Evolutionary conservation across 257 asterid species (phyloP), one percentile per base, ranked within the genome.

Genomic region (Ocimum tenuiflorum): DNA sequence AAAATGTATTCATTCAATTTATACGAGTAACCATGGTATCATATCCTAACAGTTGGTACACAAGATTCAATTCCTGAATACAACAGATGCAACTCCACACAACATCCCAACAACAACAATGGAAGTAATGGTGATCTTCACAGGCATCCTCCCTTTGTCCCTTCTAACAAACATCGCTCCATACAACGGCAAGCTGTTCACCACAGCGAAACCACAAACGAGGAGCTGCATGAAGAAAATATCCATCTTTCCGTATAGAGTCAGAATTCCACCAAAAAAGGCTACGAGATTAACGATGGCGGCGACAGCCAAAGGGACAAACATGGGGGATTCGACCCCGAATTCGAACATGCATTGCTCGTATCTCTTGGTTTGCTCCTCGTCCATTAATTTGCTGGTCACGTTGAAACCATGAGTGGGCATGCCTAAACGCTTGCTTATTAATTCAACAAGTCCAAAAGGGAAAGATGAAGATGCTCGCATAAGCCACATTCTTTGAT

Each of bases 61-160:
- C 4, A 1, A 24, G 31, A 24, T 4, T 4, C 4, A 24, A 24
- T 24, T 24, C 31, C 31, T 1, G 4, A 4, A 24, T 1, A 4
- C 3, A 24, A 24, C 31, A 4, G 31, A 24, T 1, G 4, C 31
- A 42, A 73, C 23, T 41, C 72, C 77, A 47, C 19, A 55, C 1
- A 77, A 17, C 3, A 59, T 20, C 65, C 78, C 77, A 0, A 76
- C 78, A 29, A 78, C 22, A 52, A 68, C 29, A 60, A 53, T n/a
- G 0, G 85, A 79, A 41, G 73, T 55, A 55, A 73, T 10, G 3
- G 78, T 80, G 41, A 77, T 85, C 36, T 62, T 79, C 19, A 55
- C 38, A 3, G 88, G 86, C 79, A 89, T 81, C 61, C 63, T 86
- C 41, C 96, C 90, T 35, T 75, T 67, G 65, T 86, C 92, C 6